phyloP scores from a whole-genome alignment of 1,284 basidiomycete genomes.

The Athelia sp. region DNA sequence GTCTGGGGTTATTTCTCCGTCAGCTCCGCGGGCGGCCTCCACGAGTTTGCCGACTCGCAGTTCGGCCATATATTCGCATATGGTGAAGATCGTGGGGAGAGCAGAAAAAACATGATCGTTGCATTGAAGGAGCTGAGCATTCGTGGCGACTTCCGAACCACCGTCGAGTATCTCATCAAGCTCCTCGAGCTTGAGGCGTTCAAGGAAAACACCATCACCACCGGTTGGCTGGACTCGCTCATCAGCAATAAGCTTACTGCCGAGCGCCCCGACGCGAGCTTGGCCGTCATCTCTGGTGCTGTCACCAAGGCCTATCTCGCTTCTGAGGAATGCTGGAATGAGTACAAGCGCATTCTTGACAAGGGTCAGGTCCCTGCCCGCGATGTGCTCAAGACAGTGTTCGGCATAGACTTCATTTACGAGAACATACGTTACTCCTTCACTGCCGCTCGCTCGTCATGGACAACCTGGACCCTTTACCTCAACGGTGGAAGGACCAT shows the following conservation, averaged over 20 bases:
- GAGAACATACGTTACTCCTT: slow-evolving; percentile 95
- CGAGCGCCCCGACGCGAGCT: slow-evolving; percentile 87
- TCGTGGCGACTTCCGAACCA: slow-evolving; percentile 98
- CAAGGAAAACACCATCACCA: slow-evolving; percentile 96
- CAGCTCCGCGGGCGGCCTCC: slow-evolving; percentile 90
- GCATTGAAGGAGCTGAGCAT: slow-evolving; percentile 98
- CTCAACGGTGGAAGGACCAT: slow-evolving; percentile 91
- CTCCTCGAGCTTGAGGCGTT: slow-evolving; percentile 96
- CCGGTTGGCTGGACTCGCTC: slow-evolving; percentile 97
- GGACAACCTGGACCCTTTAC: slow-evolving; percentile 89
- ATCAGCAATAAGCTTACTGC: slow-evolving; percentile 97
- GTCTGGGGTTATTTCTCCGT: slow-evolving; percentile 99
- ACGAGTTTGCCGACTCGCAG: slow-evolving; percentile 98
- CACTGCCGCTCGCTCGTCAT: slow-evolving; percentile 89
- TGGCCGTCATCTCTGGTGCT: slow-evolving; percentile 97
- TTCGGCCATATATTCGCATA: slow-evolving; percentile 99
- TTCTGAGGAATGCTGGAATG: slow-evolving; percentile 84
- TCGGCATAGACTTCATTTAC: slow-evolving; percentile 97
- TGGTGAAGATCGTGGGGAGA: slow-evolving; percentile 93
- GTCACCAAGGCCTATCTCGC: slow-evolving; percentile 93
- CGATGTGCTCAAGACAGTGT: slow-evolving; percentile 95
- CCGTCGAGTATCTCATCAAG: slow-evolving; percentile 98
- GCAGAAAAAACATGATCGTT: slow-evolving; percentile 99
- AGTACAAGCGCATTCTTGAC: slow-evolving; percentile 95
- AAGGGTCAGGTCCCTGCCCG: slow-evolving; percentile 97